Conservation (phyloP, 768 basidiomycete species). For the Kwoniella dejecticola region DNA sequence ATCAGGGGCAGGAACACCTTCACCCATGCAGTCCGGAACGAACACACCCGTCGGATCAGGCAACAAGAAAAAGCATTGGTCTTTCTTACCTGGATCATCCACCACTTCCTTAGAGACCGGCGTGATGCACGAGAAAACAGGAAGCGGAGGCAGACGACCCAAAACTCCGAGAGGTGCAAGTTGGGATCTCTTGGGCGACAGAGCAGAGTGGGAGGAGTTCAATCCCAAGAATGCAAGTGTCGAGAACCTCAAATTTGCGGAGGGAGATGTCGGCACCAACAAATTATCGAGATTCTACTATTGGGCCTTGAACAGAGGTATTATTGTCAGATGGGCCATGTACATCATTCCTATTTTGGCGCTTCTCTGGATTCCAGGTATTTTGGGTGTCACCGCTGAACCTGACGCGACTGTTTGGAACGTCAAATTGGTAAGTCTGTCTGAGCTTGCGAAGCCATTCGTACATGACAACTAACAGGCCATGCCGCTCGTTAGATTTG, state of each 20-base stretch:
- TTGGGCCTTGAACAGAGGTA: slow-evolving; percentile 73
- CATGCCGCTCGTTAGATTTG: slow-evolving; percentile 63
- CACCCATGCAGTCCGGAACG: slow-evolving; percentile 17
- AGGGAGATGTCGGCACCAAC: slow-evolving; percentile 54
- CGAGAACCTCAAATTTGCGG: slow-evolving; percentile 53
- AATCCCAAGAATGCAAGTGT: slow-evolving; percentile 49
- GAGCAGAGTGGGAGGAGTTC: slow-evolving; percentile 55
- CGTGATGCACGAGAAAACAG: slow-evolving; percentile 13
- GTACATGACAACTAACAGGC: not conserved
- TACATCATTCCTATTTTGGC: slow-evolving; percentile 71
- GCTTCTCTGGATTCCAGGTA: slow-evolving; percentile 59
- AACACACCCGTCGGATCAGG: slow-evolving; percentile 33
- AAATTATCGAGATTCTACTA: slow-evolving; percentile 68
- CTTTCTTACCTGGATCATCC: slow-evolving; percentile 32
- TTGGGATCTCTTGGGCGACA: slow-evolving; percentile 49
- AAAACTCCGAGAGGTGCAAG: slow-evolving; percentile 25
- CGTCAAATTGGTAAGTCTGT: slow-evolving; percentile 49
- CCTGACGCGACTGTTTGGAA: slow-evolving; percentile 62
- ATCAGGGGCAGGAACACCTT: not conserved
- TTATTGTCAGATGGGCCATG: slow-evolving; percentile 76
- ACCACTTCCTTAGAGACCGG: slow-evolving; percentile 12
- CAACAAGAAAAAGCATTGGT: slow-evolving; percentile 32
- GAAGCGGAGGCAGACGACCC: slow-evolving; percentile 25
- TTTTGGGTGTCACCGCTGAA: slow-evolving; percentile 64
- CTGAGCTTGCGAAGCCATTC: not conserved